phyloP scores from a whole-genome alignment of 768 basidiomycete genomes.

The Polyporus arcularius region DNA sequence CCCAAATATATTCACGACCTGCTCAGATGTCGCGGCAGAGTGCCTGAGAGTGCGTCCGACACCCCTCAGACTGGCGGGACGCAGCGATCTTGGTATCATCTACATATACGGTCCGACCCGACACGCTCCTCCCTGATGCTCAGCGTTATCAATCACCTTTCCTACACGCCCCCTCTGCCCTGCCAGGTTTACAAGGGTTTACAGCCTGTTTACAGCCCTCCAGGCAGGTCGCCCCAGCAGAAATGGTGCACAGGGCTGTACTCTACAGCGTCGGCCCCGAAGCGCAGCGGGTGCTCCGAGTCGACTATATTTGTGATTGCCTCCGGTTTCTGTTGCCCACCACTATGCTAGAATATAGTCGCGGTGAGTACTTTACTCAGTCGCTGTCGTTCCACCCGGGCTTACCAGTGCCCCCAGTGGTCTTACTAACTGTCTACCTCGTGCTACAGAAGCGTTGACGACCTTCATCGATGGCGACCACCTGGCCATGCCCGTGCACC shows the following conservation, averaged over 20 bases:
- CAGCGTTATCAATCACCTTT: slow-evolving; percentile 18
- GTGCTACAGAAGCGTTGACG: slow-evolving; percentile 5
- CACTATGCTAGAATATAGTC: not conserved
- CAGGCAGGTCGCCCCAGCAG: not conserved
- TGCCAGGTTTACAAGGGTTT: not conserved
- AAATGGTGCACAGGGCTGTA: not conserved
- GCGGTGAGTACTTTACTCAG: not conserved
- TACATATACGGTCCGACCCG: not conserved
- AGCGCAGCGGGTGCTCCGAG: slow-evolving; percentile 5
- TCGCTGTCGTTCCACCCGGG: not conserved
- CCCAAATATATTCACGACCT: not conserved
- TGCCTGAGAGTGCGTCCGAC: not conserved
- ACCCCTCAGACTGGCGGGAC: not conserved
- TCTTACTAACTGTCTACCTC: not conserved
- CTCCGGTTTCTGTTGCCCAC: not conserved
- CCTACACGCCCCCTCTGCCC: not conserved
- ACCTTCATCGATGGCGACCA: slow-evolving; percentile 4
- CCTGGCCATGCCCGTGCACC: not conserved
- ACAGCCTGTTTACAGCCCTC: too few species aligned
- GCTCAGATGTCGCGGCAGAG: not conserved
- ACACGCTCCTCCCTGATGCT: slow-evolving; percentile 3
- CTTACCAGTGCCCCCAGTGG: not conserved
- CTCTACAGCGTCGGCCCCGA: not conserved
- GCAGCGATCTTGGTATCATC: not conserved
- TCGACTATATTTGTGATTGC: not conserved